Base-by-base conservation (phyloP, 306 rosid species). In the Prunus kanzakura region DNA sequence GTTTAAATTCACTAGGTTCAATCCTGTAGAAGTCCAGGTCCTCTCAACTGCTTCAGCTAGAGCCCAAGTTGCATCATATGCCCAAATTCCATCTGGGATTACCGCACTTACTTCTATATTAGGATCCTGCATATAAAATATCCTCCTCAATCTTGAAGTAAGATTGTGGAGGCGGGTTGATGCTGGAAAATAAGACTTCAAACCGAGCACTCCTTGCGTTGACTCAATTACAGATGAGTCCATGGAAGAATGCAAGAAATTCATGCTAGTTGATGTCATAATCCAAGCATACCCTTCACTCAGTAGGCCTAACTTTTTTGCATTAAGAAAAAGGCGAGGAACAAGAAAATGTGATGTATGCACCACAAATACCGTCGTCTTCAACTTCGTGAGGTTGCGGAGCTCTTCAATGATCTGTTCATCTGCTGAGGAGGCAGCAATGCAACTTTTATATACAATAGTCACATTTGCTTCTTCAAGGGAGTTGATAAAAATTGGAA, bases 1-100 rank as follows among this genome's bases (percentile, higher is more conserved):
- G 41, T 35, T 35, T 35, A 35, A 32, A 32, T 32, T 32, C 35
- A 32, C 35, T 32, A 32, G 35, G 35, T 32, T 32, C 35, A 32
- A 35, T 35, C 41, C 8, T 35, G 41, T 35, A 35, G 41, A 35
- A 35, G 18, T 15, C 63, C 72, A 49, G 38, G 65, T 54, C 11
- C 15, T 52, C 35, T 76, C 72, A 65, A 66, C 55, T 38, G 69
- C 69, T 25, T 38, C 51, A 38, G 77, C 77, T 22, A 73, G 57
- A 13, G 67, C 54, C 77, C 79, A 76, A 29, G 58, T 65, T 66
- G 67, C 71, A 65, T 76, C 79, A 54, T 65, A 76, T 30, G 54
- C 79, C 72, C 73, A 52, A 11, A 64, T 32, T 32, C 43, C 54
- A 52, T 20, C 18, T 51, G 54, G 11, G 18, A 11, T 38, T 32